These are phyloP conservation scores for Hyphopichia burtonii DNA, from an alignment of 1,139 yeast genomes.

Conservation along the genomic window DNA sequence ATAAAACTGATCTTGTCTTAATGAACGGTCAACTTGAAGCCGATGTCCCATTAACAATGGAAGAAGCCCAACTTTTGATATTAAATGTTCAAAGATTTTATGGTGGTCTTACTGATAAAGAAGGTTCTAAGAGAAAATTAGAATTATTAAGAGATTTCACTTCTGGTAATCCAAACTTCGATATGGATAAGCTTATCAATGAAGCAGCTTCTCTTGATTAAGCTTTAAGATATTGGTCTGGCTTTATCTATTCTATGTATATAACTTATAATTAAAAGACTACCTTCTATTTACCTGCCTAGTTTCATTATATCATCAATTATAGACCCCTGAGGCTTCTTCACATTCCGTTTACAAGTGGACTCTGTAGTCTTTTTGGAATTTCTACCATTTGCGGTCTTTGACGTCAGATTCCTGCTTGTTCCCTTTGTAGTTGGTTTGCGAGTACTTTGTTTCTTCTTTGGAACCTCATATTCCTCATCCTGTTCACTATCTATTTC, in stretches of 20 bases:
- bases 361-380: background rate
- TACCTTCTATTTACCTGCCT: conserved; percentile 6
- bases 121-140: conserved; percentile 48
- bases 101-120: conserved; percentile 53
- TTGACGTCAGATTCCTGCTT: too few relatives aligned
- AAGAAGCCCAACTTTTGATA: conserved; percentile 76
- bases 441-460: background rate
- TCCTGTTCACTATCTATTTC: background rate
- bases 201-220: conserved; percentile 72
- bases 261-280: background rate
- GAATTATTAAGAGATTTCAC: conserved; percentile 67
- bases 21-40: conserved; percentile 87
- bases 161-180: conserved; percentile 60
- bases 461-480: background rate
- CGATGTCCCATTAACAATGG: conserved; percentile 62
- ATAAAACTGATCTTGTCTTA: conserved; percentile 63
- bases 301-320: conserved; percentile 15
- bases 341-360: background rate
- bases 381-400: background rate
- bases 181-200: conserved; percentile 61
- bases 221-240: background rate
- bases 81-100: conserved; percentile 87
- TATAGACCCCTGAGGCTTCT: conserved; percentile 6
- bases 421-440: background rate
- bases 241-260: background rate